phyloP scores from a whole-genome alignment of 495 filamentous ascomycete genomes.

The Neurospora sp. region DNA sequence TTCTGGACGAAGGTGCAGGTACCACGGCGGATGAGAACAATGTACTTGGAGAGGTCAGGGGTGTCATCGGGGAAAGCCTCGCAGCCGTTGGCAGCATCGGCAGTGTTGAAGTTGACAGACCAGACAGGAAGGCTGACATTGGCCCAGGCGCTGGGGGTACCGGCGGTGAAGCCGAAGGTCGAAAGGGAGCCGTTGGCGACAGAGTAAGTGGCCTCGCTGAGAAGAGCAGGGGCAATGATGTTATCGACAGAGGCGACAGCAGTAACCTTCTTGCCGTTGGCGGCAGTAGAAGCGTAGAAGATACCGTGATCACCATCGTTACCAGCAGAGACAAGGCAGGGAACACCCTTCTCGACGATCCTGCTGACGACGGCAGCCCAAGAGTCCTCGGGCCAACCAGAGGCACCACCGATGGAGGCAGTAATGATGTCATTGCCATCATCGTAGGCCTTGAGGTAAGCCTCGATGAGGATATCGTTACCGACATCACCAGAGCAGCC shows the following conservation, averaged over 20 bases:
- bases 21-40: conserved; percentile 46
- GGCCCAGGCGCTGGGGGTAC: conserved; percentile 28
- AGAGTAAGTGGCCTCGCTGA: conserved; percentile 26
- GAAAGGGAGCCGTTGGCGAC: conserved; percentile 16
- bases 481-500: conserved; percentile 37
- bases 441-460: conserved; percentile 47
- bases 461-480: conserved; percentile 45
- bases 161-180: conserved; percentile 29
- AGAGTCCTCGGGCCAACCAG: conserved; percentile 45
- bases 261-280: conserved; percentile 39
- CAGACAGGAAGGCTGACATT: conserved; percentile 39
- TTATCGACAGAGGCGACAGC: conserved; percentile 47
- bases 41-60: conserved; percentile 39
- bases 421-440: conserved; percentile 50
- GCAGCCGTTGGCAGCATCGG: conserved; percentile 37
- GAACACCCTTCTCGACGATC: conserved; percentile 46
- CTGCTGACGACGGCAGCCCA: conserved; percentile 43
- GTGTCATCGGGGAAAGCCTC: conserved; percentile 31
- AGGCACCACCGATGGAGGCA: conserved; percentile 45
- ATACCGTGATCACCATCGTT: conserved; percentile 43
- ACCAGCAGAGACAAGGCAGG: conserved; percentile 44
- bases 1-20: conserved; percentile 41
- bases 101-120: conserved; percentile 37
- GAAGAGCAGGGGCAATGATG: conserved; percentile 28
- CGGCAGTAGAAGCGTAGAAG: conserved; percentile 45